These are phyloP conservation scores for Erysiphe pisi DNA, from an alignment of 2,329 filamentous ascomycete genomes.

Conservation along the genomic window DNA sequence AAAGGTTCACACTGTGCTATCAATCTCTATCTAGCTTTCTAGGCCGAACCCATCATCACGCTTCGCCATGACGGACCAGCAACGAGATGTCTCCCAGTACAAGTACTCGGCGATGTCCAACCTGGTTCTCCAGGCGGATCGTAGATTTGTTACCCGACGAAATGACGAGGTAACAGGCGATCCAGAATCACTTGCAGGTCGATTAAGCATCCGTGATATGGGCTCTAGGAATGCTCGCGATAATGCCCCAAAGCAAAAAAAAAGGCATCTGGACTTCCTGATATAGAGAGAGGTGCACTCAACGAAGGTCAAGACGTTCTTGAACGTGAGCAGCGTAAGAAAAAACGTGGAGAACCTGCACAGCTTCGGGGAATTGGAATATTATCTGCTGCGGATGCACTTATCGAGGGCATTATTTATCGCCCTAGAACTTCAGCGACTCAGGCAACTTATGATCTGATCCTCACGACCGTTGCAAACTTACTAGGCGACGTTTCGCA, in stretches of 20 bases:
- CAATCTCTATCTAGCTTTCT: not conserved
- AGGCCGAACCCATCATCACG: not conserved
- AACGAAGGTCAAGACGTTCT: conserved; percentile 75
- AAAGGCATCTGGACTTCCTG: conserved; percentile 50
- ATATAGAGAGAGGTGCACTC: conserved; percentile 63
- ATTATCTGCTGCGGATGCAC: conserved; percentile 69
- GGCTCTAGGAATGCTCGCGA: conserved; percentile 73
- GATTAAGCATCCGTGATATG: conserved; percentile 92
- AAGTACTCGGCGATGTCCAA: conserved; percentile 99
- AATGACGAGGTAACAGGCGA: conserved; percentile 94
- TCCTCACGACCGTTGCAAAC: conserved; percentile 78
- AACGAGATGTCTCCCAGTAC: conserved; percentile 85
- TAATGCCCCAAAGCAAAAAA: conserved; percentile 68
- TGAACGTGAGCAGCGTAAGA: conserved; percentile 73
- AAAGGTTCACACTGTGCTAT: not conserved
- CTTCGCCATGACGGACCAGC: conserved; percentile 56
- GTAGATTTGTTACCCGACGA: conserved; percentile 83
- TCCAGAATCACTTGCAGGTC: conserved; percentile 90
- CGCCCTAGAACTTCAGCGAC: conserved; percentile 84
- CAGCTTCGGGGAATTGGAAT: conserved; percentile 65
- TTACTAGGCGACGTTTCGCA: conserved; percentile 87
- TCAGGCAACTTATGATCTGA: conserved; percentile 84
- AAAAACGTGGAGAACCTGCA: conserved; percentile 62
- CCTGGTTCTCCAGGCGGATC: conserved; percentile 99
- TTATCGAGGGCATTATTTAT: conserved; percentile 86